These are phyloP conservation scores for Amauroascus verrucosus DNA, from an alignment of 2,329 filamentous ascomycete species.

Conservation along the genomic window DNA sequence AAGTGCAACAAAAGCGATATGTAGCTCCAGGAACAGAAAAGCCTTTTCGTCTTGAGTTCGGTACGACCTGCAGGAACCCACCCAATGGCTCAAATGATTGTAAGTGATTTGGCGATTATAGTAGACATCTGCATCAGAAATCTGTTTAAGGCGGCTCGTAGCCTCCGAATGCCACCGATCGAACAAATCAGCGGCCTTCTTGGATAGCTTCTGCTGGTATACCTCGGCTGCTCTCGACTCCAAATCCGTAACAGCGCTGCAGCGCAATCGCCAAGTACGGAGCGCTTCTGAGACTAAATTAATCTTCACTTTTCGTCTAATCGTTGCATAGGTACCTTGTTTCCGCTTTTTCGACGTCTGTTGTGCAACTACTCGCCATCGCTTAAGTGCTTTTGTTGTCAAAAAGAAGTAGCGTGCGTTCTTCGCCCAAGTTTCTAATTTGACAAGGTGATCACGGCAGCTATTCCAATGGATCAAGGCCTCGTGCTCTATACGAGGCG, in stretches of 20 bases:
- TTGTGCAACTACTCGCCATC: conserved; percentile 43
- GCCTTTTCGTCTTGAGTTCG: conserved; percentile 38
- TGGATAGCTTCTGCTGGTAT: conserved; percentile 28
- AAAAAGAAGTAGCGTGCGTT: conserved; percentile 49
- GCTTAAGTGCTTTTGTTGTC: conserved; percentile 40
- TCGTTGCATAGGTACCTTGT: conserved; percentile 45
- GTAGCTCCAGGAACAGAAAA: conserved; percentile 37
- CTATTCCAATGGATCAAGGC: conserved; percentile 32
- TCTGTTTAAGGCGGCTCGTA: conserved; percentile 26
- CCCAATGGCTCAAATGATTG: conserved; percentile 31
- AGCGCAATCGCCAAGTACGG: conserved; percentile 29
- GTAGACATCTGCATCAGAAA: conserved; percentile 30
- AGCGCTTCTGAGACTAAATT: conserved; percentile 41
- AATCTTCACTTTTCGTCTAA: conserved; percentile 46
- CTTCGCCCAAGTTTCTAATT: conserved; percentile 44
- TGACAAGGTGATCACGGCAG: conserved; percentile 33
- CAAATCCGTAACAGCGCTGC: conserved; percentile 27
- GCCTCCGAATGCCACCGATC: conserved; percentile 36
- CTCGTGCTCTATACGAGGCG: conserved; percentile 33
- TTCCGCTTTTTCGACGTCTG: conserved; percentile 44
- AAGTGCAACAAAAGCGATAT: conserved; percentile 38
- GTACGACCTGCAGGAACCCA: conserved; percentile 26
- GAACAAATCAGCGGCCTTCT: conserved; percentile 29
- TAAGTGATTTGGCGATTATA: conserved; percentile 32
- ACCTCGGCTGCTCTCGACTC: conserved; percentile 32